Percentiles rank a stretch among this genome's conserved stretches.
phyloP scores from a whole-genome alignment of 345 rosid species.

The Citrus unshiu region DNA sequence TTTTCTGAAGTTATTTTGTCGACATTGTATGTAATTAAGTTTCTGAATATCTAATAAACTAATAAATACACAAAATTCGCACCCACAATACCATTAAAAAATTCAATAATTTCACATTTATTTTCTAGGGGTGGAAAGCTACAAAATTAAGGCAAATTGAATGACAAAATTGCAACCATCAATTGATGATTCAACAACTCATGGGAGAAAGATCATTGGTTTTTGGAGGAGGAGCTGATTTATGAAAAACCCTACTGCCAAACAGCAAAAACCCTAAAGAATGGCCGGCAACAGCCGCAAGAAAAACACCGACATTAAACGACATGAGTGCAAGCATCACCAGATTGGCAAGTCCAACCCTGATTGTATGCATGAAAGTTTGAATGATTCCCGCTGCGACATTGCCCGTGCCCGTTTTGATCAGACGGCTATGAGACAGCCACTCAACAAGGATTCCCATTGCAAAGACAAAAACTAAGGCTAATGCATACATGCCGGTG shows the following conservation, averaged over 20 bases:
- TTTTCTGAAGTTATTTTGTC: too few relatives aligned
- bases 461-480: constrained; percentile 32
- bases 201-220: not conserved
- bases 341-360: constrained; percentile 33
- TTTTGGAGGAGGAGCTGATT: not conserved
- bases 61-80: too few relatives aligned
- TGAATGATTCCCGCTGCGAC: constrained; percentile 24
- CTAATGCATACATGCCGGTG: constrained; percentile 30
- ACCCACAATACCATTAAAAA: too few relatives aligned
- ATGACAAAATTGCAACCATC: not conserved
- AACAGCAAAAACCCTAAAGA: constrained; percentile 37
- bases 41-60: too few relatives aligned
- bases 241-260: constrained; percentile 29
- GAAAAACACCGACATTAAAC: constrained; percentile 40
- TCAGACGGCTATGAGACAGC: constrained; percentile 26
- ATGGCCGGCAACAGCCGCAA: constrained; percentile 39
- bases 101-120: too few relatives aligned
- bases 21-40: too few relatives aligned
- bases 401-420: constrained; percentile 9
- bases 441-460: constrained; percentile 29
- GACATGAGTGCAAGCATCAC: constrained; percentile 52
- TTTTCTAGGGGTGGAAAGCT: too few relatives aligned
- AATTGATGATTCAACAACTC: not conserved
- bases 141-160: not conserved
- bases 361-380: constrained; percentile 22